These are phyloP conservation scores for Aureobasidium sp. DNA, from an alignment of 2,329 filamentous ascomycete genomes.

Conservation along the genomic window DNA sequence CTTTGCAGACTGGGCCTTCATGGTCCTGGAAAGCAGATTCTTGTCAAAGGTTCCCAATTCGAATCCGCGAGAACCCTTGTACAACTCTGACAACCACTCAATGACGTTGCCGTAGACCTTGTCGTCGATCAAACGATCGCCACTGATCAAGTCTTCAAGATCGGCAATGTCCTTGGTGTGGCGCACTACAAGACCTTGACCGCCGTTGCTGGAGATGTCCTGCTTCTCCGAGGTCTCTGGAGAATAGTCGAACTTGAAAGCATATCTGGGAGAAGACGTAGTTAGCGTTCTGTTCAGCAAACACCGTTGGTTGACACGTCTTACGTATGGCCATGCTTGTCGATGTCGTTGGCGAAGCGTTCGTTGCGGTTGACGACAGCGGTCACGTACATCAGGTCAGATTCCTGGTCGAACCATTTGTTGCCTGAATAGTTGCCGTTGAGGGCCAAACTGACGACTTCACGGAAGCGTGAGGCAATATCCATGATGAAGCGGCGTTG, in stretches of 20 bases:
- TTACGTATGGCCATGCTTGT: neutral
- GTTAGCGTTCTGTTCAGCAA: neutral
- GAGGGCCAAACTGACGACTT: conserved; percentile 22
- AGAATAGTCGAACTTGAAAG: conserved; percentile 2
- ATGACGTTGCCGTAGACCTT: conserved; percentile 30
- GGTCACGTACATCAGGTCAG: conserved; percentile 18
- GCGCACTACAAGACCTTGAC: neutral
- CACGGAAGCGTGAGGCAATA: conserved; percentile 30
- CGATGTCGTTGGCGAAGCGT: neutral
- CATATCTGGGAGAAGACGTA: neutral
- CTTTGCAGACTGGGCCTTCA: conserved; percentile 46
- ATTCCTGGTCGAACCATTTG: conserved; percentile 27
- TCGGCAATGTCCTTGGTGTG: neutral
- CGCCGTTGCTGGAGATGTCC: neutral
- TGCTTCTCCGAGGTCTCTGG: neutral
- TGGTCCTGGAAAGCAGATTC: conserved; percentile 36
- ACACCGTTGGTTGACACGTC: neutral
- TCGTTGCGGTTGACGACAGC: neutral
- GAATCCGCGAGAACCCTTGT: conserved; percentile 41
- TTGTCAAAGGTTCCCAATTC: conserved; percentile 44
- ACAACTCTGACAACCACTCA: conserved; percentile 35
- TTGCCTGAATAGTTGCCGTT: conserved; percentile 29
- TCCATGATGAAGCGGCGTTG: conserved; percentile 41
- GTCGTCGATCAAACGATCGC: neutral
- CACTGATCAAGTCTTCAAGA: conserved; percentile 5